Evolutionary conservation across 1,139 yeast genomes (phyloP).

Genomic region (Wickerhamiella infanticola): DNA sequence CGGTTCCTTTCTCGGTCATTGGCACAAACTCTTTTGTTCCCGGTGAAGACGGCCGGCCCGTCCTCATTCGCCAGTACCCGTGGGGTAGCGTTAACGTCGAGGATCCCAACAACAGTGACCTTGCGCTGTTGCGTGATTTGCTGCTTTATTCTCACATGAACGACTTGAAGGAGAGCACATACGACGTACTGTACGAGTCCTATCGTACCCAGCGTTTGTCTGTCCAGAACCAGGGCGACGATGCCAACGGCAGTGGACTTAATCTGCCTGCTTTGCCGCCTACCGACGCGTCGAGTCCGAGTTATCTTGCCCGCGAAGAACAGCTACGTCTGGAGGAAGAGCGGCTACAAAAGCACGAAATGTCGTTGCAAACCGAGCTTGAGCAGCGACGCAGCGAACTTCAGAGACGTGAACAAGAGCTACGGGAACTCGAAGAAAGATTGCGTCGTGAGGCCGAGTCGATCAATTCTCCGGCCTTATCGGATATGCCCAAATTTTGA

Average conservation of each 20-base stretch:
- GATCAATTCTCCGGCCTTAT: conserved; percentile 4
- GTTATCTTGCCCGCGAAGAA: conserved; percentile 25
- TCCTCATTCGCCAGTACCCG: conserved; percentile 67
- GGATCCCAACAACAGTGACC: conserved; percentile 70
- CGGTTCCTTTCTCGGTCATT: conserved; percentile 78
- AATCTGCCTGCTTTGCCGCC: neutral
- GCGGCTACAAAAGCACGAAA: conserved; percentile 29
- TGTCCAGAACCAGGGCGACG: conserved; percentile 27
- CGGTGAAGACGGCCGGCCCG: conserved; percentile 12
- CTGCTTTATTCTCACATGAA: conserved; percentile 73
- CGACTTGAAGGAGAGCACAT: conserved; percentile 87
- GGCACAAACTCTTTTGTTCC: conserved; percentile 25
- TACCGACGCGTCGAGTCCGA: neutral
- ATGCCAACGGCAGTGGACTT: conserved; percentile 28
- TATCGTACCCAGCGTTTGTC: conserved; percentile 77
- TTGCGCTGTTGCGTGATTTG: conserved; percentile 61
- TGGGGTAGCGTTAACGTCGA: conserved; percentile 90
- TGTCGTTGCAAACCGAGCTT: conserved; percentile 82
- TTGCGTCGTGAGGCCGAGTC: conserved; percentile 22
- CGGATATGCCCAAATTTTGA: neutral
- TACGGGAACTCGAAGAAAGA: conserved; percentile 65
- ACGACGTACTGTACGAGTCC: conserved; percentile 79
- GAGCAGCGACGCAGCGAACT: conserved; percentile 74
- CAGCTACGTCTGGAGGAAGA: conserved; percentile 29
- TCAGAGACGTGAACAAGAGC: conserved; percentile 74